phyloP scores from a whole-genome alignment of 257 asterid genomes.

The Solanum chmielewskii region DNA sequence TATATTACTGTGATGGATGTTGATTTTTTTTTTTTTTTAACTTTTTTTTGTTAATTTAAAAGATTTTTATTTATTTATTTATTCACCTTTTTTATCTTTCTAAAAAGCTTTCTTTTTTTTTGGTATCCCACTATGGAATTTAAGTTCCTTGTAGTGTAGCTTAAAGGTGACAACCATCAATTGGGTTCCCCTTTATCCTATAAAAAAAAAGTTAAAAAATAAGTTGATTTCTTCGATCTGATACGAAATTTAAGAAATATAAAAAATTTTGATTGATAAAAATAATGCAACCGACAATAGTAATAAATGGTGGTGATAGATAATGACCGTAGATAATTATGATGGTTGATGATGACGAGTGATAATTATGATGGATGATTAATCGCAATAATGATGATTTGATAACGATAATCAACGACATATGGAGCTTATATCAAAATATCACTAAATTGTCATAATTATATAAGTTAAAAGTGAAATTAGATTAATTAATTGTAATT shows the following conservation, averaged over 20 bases:
- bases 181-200: neutral
- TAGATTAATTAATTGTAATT: too few relatives aligned
- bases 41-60: neutral
- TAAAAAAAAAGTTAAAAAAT: neutral
- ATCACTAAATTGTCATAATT: too few relatives aligned
- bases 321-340: too few relatives aligned
- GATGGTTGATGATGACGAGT: neutral
- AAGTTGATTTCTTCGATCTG: neutral
- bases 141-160: neutral
- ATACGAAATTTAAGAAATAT: neutral
- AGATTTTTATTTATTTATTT: neutral
- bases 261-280: too few relatives aligned
- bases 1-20: neutral
- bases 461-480: neutral
- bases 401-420: neutral
- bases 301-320: too few relatives aligned
- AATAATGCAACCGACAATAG: neutral
- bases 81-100: neutral
- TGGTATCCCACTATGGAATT: neutral
- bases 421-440: neutral
- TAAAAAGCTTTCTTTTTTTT: neutral
- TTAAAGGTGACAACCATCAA: neutral
- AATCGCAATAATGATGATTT: neutral
- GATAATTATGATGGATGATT: neutral
- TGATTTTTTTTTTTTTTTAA: neutral